These are phyloP conservation scores for Annulohypoxylon stygium DNA, from an alignment of 495 filamentous ascomycete genomes.

Conservation along the genomic window DNA sequence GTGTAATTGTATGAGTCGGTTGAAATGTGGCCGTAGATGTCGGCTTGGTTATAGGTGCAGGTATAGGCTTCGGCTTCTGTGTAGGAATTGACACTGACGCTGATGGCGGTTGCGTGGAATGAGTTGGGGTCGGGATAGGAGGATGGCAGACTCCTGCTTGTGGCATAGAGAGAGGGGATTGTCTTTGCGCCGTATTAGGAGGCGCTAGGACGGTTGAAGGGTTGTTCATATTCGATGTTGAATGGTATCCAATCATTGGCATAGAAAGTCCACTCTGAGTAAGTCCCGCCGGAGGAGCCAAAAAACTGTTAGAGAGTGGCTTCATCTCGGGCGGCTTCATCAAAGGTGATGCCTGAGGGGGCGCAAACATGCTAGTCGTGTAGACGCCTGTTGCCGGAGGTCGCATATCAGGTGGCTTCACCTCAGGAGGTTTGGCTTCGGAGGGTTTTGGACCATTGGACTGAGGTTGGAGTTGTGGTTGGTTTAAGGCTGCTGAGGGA, in stretches of 20 bases:
- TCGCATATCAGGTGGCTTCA: conserved; percentile 46
- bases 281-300: conserved; percentile 57
- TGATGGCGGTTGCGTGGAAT: conserved; percentile 38
- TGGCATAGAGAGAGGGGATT: conserved; percentile 57
- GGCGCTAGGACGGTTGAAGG: conserved; percentile 58
- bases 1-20: conserved; percentile 23
- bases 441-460: conserved; percentile 25
- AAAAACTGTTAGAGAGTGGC: conserved; percentile 53
- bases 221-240: conserved; percentile 26
- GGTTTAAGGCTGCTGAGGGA: conserved; percentile 14
- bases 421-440: conserved; percentile 40
- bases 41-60: conserved; percentile 7
- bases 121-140: conserved; percentile 20
- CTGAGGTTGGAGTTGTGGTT: conserved; percentile 25
- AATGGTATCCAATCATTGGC: conserved; percentile 51
- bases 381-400: conserved; percentile 43
- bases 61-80: not conserved
- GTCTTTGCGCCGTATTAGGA: conserved; percentile 59
- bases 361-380: conserved; percentile 52
- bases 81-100: conserved; percentile 28
- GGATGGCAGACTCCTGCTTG: conserved; percentile 45
- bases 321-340: conserved; percentile 54
- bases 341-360: conserved; percentile 46
- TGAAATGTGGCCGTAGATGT: conserved; percentile 13
- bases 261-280: conserved; percentile 49